These are phyloP conservation scores for Botrytis squamosa DNA, from an alignment of 2,329 filamentous ascomycete genomes.

Conservation along the genomic window DNA sequence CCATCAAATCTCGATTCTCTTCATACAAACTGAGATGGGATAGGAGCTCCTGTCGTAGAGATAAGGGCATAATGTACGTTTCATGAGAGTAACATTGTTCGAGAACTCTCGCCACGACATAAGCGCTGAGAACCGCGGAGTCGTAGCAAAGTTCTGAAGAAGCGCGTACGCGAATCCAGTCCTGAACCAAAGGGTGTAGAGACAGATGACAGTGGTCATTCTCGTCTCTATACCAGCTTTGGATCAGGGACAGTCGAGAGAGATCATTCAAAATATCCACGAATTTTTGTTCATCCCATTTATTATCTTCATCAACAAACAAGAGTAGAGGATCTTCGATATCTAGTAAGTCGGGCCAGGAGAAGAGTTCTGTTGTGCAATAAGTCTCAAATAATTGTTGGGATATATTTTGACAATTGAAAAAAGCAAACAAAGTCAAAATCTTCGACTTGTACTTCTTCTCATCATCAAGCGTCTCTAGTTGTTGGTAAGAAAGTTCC, in stretches of 20 bases:
- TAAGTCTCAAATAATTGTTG: constrained; percentile 31
- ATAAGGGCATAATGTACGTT: not conserved
- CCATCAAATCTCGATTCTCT: constrained; percentile 6
- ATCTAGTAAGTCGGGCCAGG: no score
- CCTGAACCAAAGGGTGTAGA: constrained; percentile 31
- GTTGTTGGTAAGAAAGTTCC: constrained; percentile 33
- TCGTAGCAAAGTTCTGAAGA: constrained; percentile 10
- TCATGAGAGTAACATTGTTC: not conserved
- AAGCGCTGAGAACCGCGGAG: constrained; percentile 12
- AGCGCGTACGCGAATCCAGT: constrained; percentile 32
- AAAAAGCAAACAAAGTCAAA: constrained; percentile 33
- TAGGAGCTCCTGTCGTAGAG: constrained; percentile 21
- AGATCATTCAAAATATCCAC: constrained; percentile 25
- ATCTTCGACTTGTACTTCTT: constrained; percentile 21
- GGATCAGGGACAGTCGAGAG: constrained; percentile 28
- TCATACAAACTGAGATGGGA: constrained; percentile 23
- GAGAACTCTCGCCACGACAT: constrained; percentile 16
- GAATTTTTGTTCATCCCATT: constrained; percentile 26
- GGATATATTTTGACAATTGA: constrained; percentile 30
- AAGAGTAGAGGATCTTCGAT: not conserved
- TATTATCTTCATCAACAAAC: not conserved
- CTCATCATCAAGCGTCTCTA: constrained; percentile 9
- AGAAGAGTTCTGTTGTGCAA: not conserved
- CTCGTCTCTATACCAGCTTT: constrained; percentile 25
- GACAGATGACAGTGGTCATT: constrained; percentile 25